phyloP scores from a whole-genome alignment of 371 early-diverging fungal species.

The Sporodiniella umbellata region DNA sequence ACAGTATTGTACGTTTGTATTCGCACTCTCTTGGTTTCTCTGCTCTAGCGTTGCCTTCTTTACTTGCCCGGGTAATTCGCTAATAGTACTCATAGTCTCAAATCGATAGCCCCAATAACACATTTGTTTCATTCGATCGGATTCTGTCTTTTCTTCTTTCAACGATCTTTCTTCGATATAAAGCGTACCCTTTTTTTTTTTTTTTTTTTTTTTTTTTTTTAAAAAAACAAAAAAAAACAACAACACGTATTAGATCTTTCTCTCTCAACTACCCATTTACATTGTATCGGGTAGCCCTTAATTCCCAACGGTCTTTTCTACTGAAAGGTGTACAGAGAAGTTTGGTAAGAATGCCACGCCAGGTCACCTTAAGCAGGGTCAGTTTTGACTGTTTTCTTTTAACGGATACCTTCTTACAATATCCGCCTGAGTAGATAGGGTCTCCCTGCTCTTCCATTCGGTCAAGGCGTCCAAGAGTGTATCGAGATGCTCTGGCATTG shows the following conservation, averaged over 20 bases:
- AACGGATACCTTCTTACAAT: too few species aligned
- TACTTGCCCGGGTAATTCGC: conserved; percentile 44
- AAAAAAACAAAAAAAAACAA: neutral
- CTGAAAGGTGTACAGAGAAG: conserved; percentile 78
- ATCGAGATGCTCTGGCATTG: conserved; percentile 76
- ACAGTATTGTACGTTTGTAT: conserved; percentile 87
- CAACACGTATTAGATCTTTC: neutral
- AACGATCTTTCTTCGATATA: conserved; percentile 77
- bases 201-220: too few species aligned
- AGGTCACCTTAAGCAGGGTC: too few species aligned
- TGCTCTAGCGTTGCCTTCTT: conserved; percentile 32
- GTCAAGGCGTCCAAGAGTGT: conserved; percentile 68
- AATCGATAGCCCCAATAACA: conserved; percentile 79
- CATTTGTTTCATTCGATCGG: conserved; percentile 64
- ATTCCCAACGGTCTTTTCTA: conserved; percentile 72
- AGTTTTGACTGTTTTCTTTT: too few species aligned
- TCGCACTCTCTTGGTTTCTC: conserved; percentile 50
- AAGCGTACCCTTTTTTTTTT: conserved; percentile 47
- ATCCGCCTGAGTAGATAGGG: conserved; percentile 21
- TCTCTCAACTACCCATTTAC: conserved; percentile 25
- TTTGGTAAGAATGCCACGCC: conserved; percentile 88
- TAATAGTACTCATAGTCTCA: conserved; percentile 61
- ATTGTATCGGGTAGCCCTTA: conserved; percentile 71
- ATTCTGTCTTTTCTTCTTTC: conserved; percentile 34
- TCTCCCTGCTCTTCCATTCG: conserved; percentile 12